Evolutionary conservation across 23 red algal species (phyloP), one percentile per base, ranked within the genome.

Genomic region (Gracilaria caudata): DNA sequence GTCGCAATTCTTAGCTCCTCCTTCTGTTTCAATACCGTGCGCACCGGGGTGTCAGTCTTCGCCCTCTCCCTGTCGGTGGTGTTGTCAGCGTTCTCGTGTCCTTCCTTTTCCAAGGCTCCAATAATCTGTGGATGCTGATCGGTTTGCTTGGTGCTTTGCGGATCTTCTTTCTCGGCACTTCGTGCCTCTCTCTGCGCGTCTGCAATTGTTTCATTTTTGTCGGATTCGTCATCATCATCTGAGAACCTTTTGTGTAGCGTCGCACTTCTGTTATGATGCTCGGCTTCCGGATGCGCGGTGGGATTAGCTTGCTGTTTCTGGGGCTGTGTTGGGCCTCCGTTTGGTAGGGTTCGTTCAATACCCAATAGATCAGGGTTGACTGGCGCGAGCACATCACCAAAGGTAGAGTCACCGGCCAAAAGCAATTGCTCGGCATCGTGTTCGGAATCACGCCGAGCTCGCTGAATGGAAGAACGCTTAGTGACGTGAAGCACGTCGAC

Each of bases 401-500:
- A 71, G 32, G 37, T 2, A 20, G 8, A 19, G 65, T 71, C 65
- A 14, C 35, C 65, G 9, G 21, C 65, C 10, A 71, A 41, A 7
- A 71, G 33, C 65, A 71, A 19, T 36, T 71, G 65, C 32, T 41
- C 65, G 34, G 65, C 65, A 39, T 28, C 37, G 19, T 19, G 32
- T 20, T 41, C 34, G 37, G 32, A 16, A 41, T 19, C 3, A 13
- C 65, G 32, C 33, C n/a, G 21, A 11, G 29, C 65, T 14, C 65
- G 13, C 20, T 36, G 9, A 7, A 71, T 71, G 17, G 65, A 40
- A 7, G 65, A 71, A 26, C 65, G 65, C 20, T 71, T 71, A 16
- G 34, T 71, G 65, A 71, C 65, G 33, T 71, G 39, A 14, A 71
- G 34, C 32, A 71, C 65, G 34, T 71, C 65, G 37, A 71, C 65